Conservation (phyloP, 2,329 filamentous ascomycete species). For the Arachnomyces sp. region DNA sequence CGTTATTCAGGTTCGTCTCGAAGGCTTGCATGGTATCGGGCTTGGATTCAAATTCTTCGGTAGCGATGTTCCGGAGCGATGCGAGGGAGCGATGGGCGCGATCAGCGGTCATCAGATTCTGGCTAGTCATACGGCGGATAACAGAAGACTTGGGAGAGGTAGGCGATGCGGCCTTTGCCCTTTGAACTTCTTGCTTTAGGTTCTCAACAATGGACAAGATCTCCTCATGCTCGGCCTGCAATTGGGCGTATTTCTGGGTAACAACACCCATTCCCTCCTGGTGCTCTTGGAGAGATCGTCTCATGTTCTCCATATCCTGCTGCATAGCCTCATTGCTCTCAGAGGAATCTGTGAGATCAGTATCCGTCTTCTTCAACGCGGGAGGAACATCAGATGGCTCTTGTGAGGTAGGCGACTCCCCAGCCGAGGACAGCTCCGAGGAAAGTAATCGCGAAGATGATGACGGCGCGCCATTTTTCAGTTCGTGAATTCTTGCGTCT, state of each 20-base stretch:
- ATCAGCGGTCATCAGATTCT: slow-evolving; percentile 71
- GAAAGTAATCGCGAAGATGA: slow-evolving; percentile 87
- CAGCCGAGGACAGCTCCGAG: slow-evolving; percentile 83
- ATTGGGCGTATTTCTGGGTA: slow-evolving; percentile 67
- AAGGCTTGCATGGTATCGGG: slow-evolving; percentile 87
- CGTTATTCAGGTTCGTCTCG: slow-evolving; percentile 80
- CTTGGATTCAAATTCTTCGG: slow-evolving; percentile 72
- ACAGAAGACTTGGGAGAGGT: slow-evolving; percentile 50
- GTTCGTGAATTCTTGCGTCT: slow-evolving; percentile 60
- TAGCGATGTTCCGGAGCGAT: slow-evolving; percentile 77
- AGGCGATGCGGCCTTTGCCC: slow-evolving; percentile 52
- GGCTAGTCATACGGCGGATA: slow-evolving; percentile 86
- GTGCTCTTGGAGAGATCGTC: slow-evolving; percentile 63
- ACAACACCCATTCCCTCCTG: slow-evolving; percentile 66
- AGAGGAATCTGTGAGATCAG: slow-evolving; percentile 16
- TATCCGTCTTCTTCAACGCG: slow-evolving; percentile 14
- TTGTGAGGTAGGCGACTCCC: slow-evolving; percentile 61
- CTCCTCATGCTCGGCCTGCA: slow-evolving; percentile 73
- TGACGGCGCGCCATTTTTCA: slow-evolving; percentile 57
- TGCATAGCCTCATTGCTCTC: slow-evolving; percentile 40
- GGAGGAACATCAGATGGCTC: slow-evolving; percentile 55
- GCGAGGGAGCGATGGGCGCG: slow-evolving; percentile 86
- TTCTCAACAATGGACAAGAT: slow-evolving; percentile 81
- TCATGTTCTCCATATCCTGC: slow-evolving; percentile 64
- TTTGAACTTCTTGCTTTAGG: slow-evolving; percentile 76